Evolutionary conservation across 2,329 filamentous ascomycete species (phyloP).

Genomic region (Nakataea oryzae): DNA sequence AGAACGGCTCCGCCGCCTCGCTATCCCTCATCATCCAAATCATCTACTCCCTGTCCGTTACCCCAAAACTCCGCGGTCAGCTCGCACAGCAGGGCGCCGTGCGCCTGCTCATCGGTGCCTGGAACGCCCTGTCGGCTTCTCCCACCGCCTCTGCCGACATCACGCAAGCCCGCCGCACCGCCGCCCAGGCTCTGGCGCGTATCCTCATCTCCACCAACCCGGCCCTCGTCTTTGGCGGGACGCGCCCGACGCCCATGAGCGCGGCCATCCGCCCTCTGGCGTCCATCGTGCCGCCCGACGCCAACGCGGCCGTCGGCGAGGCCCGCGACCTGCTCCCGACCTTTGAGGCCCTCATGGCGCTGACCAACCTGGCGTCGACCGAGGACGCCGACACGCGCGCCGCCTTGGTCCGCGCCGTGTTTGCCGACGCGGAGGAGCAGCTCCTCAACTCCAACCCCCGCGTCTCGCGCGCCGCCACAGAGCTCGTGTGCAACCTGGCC

Average conservation of each 20-base stretch:
- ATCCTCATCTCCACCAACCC: constrained; percentile 84
- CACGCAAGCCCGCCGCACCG: constrained; percentile 37
- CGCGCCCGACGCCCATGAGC: constrained; percentile 60
- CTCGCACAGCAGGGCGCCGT: constrained; percentile 92
- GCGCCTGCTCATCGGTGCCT: constrained; percentile 67
- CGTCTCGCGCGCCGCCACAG: constrained; percentile 73
- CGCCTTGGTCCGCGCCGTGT: constrained; percentile 63
- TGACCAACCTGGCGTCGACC: constrained; percentile 85
- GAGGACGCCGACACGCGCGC: constrained; percentile 52
- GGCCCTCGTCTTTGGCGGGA: constrained; percentile 69
- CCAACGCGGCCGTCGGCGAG: constrained; percentile 33
- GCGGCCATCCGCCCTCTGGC: constrained; percentile 77
- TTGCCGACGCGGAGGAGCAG: constrained; percentile 71
- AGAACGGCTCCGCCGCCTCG: constrained; percentile 59
- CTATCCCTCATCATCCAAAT: constrained; percentile 66
- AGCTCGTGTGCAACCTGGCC: constrained; percentile 86
- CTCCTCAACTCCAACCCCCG: constrained; percentile 65
- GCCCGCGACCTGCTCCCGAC: constrained; percentile 73
- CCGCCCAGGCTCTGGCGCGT: constrained; percentile 72
- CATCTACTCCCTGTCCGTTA: constrained; percentile 65
- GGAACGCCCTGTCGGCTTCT: constrained; percentile 46
- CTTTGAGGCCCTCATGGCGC: constrained; percentile 82
- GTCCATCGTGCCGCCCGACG: constrained; percentile 59
- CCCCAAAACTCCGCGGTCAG: constrained; percentile 61
- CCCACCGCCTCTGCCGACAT: constrained; percentile 22